Conservation (phyloP, 2,329 filamentous ascomycete species). For the Coniochaeta ligniaria region DNA sequence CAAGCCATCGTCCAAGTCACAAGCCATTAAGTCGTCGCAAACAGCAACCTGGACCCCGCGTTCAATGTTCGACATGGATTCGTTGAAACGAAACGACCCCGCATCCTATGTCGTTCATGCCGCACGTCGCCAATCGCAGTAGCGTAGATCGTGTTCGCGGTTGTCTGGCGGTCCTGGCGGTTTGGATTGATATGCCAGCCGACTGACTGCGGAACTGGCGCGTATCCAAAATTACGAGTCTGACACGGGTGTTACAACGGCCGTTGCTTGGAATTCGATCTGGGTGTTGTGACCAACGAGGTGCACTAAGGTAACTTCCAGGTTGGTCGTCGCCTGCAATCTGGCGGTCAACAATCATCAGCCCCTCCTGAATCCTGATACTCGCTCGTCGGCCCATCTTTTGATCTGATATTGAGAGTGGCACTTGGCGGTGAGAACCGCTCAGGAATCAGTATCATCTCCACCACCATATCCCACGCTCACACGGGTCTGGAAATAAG, state of each 20-base stretch:
- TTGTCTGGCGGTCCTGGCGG: background rate
- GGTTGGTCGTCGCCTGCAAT: background rate
- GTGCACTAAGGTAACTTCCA: background rate
- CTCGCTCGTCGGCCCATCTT: background rate
- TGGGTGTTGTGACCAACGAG: background rate
- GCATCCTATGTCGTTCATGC: background rate
- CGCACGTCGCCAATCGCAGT: background rate
- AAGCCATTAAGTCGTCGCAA: background rate
- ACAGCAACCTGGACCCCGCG: background rate
- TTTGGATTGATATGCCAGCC: background rate
- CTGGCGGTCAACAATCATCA: background rate
- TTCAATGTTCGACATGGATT: background rate
- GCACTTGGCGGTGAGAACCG: background rate
- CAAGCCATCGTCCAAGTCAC: background rate
- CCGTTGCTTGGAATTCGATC: background rate
- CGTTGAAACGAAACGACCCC: slow-evolving; percentile 1
- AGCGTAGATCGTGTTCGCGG: background rate
- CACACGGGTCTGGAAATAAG: background rate
- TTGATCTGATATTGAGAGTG: background rate
- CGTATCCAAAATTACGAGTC: background rate
- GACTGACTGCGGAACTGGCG: background rate
- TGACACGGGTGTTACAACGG: background rate
- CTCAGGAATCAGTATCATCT: background rate
- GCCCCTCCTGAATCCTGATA: background rate
- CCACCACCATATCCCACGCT: background rate